Evolutionary conservation across 441 rosid species (phyloP).

Genomic region (Bocquillonia castaneifolia): DNA sequence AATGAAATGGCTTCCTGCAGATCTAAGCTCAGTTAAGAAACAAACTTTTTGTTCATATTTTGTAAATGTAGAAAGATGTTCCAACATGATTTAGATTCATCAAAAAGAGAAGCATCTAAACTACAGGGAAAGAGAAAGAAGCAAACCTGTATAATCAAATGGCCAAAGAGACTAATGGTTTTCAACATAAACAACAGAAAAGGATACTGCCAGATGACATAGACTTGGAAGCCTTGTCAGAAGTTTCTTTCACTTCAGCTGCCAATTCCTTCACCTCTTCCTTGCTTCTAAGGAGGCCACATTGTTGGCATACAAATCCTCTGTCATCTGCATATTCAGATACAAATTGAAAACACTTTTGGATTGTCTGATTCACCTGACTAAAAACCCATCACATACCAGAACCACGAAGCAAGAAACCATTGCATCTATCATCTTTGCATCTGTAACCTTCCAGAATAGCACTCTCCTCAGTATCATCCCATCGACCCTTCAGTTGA

Average conservation of each 20-base stretch:
- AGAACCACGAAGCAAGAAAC: constrained; percentile 75
- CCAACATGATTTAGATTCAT: background rate
- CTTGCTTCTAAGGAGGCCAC: constrained; percentile 60
- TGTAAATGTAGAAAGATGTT: constrained; percentile 14
- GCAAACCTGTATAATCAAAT: background rate
- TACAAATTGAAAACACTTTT: background rate
- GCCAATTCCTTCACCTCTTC: constrained; percentile 58
- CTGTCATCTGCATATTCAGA: constrained; percentile 51
- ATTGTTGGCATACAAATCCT: constrained; percentile 79
- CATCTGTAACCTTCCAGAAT: constrained; percentile 88
- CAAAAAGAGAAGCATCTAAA: background rate
- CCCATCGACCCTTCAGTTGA: constrained; percentile 53
- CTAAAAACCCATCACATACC: constrained; percentile 36
- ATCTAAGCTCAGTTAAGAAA: constrained; percentile 49
- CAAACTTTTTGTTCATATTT: constrained; percentile 20
- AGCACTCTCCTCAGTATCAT: constrained; percentile 82
- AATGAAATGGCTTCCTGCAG: constrained; percentile 38
- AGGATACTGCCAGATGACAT: constrained; percentile 49
- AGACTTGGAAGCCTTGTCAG: constrained; percentile 38
- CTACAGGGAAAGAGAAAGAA: background rate
- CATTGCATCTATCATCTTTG: constrained; percentile 54
- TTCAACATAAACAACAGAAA: constrained; percentile 13
- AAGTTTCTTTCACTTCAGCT: constrained; percentile 41
- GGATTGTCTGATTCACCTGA: constrained; percentile 15
- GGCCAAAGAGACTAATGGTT: background rate